A percentile compares a stretch with the other conserved stretches of the same genome.
Conservation (phyloP, 345 rosid species). For the Clausena lansium region DNA sequence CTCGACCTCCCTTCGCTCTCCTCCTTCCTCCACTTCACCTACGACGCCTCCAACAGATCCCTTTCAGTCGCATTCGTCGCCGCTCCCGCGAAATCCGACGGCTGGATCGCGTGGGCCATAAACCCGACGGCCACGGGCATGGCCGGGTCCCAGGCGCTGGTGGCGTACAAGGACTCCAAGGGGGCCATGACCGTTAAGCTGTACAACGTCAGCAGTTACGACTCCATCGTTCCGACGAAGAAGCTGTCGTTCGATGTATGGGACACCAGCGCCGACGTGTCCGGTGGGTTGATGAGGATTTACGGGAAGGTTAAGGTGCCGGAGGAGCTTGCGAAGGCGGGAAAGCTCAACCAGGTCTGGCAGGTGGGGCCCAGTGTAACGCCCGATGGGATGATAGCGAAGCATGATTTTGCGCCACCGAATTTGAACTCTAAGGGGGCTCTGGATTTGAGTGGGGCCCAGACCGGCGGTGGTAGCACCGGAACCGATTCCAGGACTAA, state of each 20-base stretch:
- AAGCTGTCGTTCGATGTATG: slow-evolving; percentile 62
- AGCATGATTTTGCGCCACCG: slow-evolving; percentile 29
- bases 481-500: slow-evolving; percentile 35
- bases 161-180: slow-evolving; percentile 39
- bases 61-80: slow-evolving; percentile 72
- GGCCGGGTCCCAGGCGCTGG: slow-evolving; percentile 64
- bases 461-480: slow-evolving; percentile 10
- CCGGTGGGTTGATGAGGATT: slow-evolving; percentile 39
- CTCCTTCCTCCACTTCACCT: slow-evolving; percentile 72
- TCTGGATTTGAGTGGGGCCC: slow-evolving; percentile 35
- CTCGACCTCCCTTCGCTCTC: slow-evolving; percentile 64
- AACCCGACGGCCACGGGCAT: slow-evolving; percentile 66
- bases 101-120: slow-evolving; percentile 82
- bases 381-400: slow-evolving; percentile 16
- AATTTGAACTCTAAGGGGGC: slow-evolving; percentile 36
- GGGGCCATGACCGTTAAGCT: slow-evolving; percentile 44
- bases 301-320: slow-evolving; percentile 70
- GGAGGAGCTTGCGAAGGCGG: slow-evolving; percentile 40
- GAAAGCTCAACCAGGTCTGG: slow-evolving; percentile 76
- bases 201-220: slow-evolving; percentile 38
- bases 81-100: slow-evolving; percentile 40
- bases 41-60: slow-evolving; percentile 53
- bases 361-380: slow-evolving; percentile 58
- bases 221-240: slow-evolving; percentile 19
- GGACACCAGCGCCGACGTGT: slow-evolving; percentile 58